Percentiles rank a stretch among this genome's conserved stretches.
These are phyloP conservation scores for Wickerhamomyces pijperi DNA, from an alignment of 805 yeast species.

Conservation along the genomic window DNA sequence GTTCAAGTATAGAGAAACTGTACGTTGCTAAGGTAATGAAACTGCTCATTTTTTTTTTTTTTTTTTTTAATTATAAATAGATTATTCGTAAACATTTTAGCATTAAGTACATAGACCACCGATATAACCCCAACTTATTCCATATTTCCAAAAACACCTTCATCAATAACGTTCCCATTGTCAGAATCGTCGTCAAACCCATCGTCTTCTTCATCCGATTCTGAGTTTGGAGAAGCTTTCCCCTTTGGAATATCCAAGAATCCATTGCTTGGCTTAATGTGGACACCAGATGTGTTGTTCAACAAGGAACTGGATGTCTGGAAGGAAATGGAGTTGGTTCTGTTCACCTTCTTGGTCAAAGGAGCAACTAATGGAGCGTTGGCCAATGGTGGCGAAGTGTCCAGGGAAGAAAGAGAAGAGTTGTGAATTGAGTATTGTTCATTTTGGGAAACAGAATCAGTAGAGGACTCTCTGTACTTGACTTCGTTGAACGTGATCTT, in stretches of 20 bases:
- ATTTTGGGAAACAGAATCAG: neutral
- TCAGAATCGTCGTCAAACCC: slow-evolving; percentile 13
- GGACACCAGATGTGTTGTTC: slow-evolving; percentile 9
- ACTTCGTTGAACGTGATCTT: neutral
- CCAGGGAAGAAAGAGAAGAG: slow-evolving; percentile 1
- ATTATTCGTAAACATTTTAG: too few relatives aligned
- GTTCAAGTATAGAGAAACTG: too few relatives aligned
- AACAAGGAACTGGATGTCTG: slow-evolving; percentile 4
- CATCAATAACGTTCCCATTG: slow-evolving; percentile 16
- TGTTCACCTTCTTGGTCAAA: slow-evolving; percentile 11
- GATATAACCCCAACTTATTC: slow-evolving; percentile 12
- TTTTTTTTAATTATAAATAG: too few relatives aligned
- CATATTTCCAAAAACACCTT: slow-evolving; percentile 27
- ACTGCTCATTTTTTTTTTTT: too few relatives aligned
- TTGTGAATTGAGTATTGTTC: slow-evolving; percentile 7
- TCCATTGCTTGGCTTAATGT: slow-evolving; percentile 11
- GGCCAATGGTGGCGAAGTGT: slow-evolving; percentile 4
- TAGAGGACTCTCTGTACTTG: neutral
- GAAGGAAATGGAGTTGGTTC: slow-evolving; percentile 30
- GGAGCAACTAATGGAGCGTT: slow-evolving; percentile 1
- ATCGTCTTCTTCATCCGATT: slow-evolving; percentile 7
- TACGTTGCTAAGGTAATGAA: too few relatives aligned
- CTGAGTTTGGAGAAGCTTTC: slow-evolving; percentile 5
- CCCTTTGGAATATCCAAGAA: slow-evolving; percentile 21
- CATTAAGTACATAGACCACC: too few relatives aligned